Evolutionary conservation across 805 yeast genomes (phyloP).

Genomic region (Barnettozyma populi): DNA sequence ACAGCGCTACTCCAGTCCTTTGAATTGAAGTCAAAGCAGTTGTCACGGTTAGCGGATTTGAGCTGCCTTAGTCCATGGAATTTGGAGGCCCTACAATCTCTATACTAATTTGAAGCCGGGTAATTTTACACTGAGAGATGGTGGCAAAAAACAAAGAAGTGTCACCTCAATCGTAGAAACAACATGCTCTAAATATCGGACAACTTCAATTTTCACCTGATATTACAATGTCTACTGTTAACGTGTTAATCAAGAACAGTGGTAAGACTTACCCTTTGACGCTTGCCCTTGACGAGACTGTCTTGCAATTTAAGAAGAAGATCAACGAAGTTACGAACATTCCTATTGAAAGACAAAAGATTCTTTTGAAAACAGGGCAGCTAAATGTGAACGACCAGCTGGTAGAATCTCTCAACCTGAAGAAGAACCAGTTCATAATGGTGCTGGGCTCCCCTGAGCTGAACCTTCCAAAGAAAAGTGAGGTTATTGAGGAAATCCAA

Average conservation of each 20-base stretch:
- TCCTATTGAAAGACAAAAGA: constrained; percentile 87
- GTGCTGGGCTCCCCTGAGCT: constrained; percentile 87
- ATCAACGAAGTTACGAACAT: constrained; percentile 72
- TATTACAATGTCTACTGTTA: constrained; percentile 8
- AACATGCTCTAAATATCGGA: neutral
- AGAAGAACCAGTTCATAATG: constrained; percentile 68
- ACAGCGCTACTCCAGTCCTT: constrained; percentile 6
- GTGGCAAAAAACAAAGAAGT: neutral
- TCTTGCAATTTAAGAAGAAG: constrained; percentile 57
- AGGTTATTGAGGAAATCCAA: constrained; percentile 67
- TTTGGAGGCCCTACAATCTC: constrained; percentile 2
- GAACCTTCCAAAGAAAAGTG: constrained; percentile 42
- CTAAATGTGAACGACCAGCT: constrained; percentile 56
- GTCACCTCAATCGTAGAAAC: neutral
- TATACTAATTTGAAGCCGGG: neutral
- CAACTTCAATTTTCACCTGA: neutral
- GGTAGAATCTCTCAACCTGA: constrained; percentile 44
- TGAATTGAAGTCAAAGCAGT: constrained; percentile 4
- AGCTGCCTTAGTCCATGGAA: neutral
- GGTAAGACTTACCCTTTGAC: constrained; percentile 59
- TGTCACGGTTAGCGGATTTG: constrained; percentile 1
- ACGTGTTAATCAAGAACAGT: constrained; percentile 51
- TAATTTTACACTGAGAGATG: neutral
- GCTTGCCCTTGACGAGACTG: constrained; percentile 28
- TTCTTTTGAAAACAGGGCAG: constrained; percentile 85